A percentile compares a stretch with the other conserved stretches of the same genome.
phyloP scores from a whole-genome alignment of 495 filamentous ascomycete genomes.

The Aspergillus ostianus region DNA sequence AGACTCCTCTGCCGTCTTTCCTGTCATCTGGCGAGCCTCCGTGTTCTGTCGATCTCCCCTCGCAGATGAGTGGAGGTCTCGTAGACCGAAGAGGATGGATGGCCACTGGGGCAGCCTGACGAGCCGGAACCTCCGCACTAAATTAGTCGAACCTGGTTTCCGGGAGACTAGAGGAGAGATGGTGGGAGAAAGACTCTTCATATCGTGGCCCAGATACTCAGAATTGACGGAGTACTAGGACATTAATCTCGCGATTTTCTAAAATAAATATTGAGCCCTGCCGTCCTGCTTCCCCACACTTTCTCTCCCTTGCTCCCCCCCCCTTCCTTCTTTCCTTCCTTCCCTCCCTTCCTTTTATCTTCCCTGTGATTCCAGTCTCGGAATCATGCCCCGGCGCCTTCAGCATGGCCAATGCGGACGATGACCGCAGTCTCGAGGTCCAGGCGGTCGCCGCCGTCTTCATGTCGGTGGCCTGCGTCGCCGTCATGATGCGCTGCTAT shows the following conservation, averaged over 20 bases:
- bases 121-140: neutral
- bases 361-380: neutral
- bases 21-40: neutral
- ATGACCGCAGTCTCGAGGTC: conserved; percentile 32
- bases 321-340: neutral
- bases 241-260: neutral
- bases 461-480: conserved; percentile 32
- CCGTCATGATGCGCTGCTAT: conserved; percentile 44
- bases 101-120: neutral
- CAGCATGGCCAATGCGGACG: conserved; percentile 16
- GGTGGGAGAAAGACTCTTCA: neutral
- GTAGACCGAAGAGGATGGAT: no score
- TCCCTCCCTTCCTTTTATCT: neutral
- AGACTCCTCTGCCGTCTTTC: neutral
- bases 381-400: conserved; percentile 3
- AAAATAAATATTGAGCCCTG: neutral
- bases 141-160: neutral
- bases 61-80: no score
- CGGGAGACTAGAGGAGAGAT: neutral
- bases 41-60: neutral
- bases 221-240: no score
- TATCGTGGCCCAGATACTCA: no score
- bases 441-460: conserved; percentile 37
- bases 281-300: neutral
- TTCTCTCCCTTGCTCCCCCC: no score